Evolutionary conservation across 768 basidiomycete species (phyloP), one percentile per base, ranked within the genome.

Genomic region (Tephrocybe sp.): DNA sequence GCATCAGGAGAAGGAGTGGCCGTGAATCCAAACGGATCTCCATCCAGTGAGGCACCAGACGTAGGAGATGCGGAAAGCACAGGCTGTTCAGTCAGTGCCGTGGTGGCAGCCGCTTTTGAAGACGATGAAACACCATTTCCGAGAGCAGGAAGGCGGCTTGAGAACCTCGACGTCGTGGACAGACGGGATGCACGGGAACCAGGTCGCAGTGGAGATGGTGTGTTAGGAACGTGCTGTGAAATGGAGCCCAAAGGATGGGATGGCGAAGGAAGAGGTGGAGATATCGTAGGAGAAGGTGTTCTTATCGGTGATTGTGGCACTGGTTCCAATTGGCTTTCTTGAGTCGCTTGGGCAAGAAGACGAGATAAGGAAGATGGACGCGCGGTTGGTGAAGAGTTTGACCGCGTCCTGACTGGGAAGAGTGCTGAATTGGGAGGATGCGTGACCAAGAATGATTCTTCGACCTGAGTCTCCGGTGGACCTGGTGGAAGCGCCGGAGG

Each of bases 361-460:
- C 87, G 80, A 12, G 89, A 91, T 52, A 92, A 71, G 2, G 88
- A 90, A 5, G 89, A 91, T 1, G 85, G 88, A 10, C 88, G 84
- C 4, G 82, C 83, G 11, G 76, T 71, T 4, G 85, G 83, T 7
- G 84, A 83, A 12, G 86, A 85, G 55, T 79, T 83, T 16, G 85
- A 71, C 36, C 88, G 78, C 4, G 77, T 68, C 10, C 87, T 81
- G 15, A 72, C 65, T 10, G 83, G 80, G 59, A 88, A 86, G 36
- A 86, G 70, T 51, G 79, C 84, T 1, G 84, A 82, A 23, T 79
- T 85, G n/a, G 83, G 78, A 12, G 84, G 74, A 47, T 80, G 79
- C 0, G 83, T 80, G 19, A 76, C 76, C 42, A 74, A 77, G 60
- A 90, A 86, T 2, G 84, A 75, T 50, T 88, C 84, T 59, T 88